Evolutionary conservation across 2,329 filamentous ascomycete species (phyloP).

Genomic region (Drechslerella stenobrocha): DNA sequence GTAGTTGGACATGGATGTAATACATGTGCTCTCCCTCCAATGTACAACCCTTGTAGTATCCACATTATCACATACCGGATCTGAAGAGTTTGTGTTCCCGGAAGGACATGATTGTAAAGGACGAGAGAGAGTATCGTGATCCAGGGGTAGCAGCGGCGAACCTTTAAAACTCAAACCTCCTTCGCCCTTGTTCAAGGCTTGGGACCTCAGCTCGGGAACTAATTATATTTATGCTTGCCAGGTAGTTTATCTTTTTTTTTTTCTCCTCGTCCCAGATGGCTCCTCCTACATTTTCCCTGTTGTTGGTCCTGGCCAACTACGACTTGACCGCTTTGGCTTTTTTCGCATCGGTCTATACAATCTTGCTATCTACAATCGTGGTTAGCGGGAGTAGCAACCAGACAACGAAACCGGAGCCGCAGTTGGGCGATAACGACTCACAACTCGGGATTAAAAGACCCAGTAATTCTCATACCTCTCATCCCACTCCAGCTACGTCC

Average conservation of each 20-base stretch:
- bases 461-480: constrained; percentile 3
- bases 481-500: neutral
- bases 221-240: constrained; percentile 9
- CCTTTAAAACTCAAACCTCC: neutral
- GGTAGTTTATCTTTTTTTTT: constrained; percentile 23
- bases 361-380: constrained; percentile 46
- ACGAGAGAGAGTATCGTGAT: neutral
- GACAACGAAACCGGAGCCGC: neutral
- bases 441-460: constrained; percentile 15
- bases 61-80: neutral
- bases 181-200: neutral
- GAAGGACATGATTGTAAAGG: neutral
- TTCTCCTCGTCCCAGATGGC: constrained; percentile 47
- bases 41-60: neutral
- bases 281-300: constrained; percentile 46
- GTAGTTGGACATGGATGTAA: neutral
- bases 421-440: constrained; percentile 11
- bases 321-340: constrained; percentile 46
- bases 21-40: constrained; percentile 1
- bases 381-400: constrained; percentile 25
- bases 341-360: constrained; percentile 46
- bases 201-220: constrained; percentile 3
- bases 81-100: neutral
- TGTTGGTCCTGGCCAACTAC: constrained; percentile 43
- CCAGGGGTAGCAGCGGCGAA: neutral